These are phyloP conservation scores for Solanum pimpinellifolium DNA, from an alignment of 257 asterid genomes.

Conservation along the genomic window DNA sequence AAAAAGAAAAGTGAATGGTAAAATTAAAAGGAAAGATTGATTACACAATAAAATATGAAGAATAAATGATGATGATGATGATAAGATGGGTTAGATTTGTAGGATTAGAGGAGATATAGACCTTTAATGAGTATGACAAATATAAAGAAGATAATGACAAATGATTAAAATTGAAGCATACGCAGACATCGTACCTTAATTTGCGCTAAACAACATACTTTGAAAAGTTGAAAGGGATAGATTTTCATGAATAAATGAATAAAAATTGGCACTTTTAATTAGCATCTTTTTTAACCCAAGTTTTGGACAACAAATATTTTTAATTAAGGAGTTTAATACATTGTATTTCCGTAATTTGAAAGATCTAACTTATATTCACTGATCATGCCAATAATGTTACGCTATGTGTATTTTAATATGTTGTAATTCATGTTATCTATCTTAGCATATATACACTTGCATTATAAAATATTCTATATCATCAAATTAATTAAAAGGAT, in stretches of 20 bases:
- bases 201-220: neutral
- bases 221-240: neutral
- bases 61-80: neutral
- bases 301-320: neutral
- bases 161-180: neutral
- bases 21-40: neutral
- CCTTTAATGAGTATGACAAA: neutral
- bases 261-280: neutral
- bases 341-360: neutral
- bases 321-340: neutral
- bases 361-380: neutral
- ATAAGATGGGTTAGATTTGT: neutral
- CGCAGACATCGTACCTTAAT: neutral
- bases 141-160: neutral
- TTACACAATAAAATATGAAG: neutral
- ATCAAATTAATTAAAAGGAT: too few relatives aligned
- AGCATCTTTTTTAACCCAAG: neutral
- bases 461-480: too few relatives aligned
- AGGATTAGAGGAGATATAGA: neutral
- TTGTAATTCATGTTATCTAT: neutral
- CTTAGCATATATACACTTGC: neutral
- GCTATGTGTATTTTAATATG: neutral
- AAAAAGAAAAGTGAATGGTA: neutral
- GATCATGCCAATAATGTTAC: neutral
- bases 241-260: neutral